Conservation (phyloP, 805 yeast genomes). For the Ogataea pini region DNA sequence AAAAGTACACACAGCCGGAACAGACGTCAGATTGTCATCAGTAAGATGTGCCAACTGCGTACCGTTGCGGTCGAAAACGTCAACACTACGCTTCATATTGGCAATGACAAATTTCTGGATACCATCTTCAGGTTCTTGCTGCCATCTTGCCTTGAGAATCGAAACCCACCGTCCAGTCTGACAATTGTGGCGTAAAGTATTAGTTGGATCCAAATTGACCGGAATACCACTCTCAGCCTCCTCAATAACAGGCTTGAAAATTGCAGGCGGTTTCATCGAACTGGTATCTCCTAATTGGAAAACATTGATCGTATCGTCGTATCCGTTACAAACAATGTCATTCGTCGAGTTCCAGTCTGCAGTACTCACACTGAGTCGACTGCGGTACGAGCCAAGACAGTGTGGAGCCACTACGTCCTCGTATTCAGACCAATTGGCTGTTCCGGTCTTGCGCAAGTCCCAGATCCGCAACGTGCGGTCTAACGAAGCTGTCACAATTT, state of each 20-base stretch:
- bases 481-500: constrained; percentile 84
- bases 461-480: constrained; percentile 84
- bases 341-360: constrained; percentile 77
- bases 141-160: constrained; percentile 88
- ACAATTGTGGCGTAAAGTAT: constrained; percentile 81
- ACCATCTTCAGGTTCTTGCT: constrained; percentile 65
- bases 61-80: constrained; percentile 77
- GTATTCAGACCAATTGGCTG: constrained; percentile 60
- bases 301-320: constrained; percentile 79
- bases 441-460: constrained; percentile 67
- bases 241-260: constrained; percentile 18
- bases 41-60: constrained; percentile 74
- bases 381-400: constrained; percentile 59
- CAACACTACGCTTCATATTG: constrained; percentile 88
- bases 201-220: constrained; percentile 54
- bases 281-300: constrained; percentile 53
- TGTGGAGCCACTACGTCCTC: constrained; percentile 49
- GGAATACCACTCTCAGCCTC: constrained; percentile 32
- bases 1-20: constrained; percentile 85
- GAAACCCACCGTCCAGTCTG: constrained; percentile 98
- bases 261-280: constrained; percentile 18
- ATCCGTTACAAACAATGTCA: constrained; percentile 86
- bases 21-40: constrained; percentile 67
- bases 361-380: constrained; percentile 79
- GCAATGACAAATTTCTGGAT: constrained; percentile 86